Evolutionary conservation across 345 rosid species (phyloP).

Genomic region (Cardamine resedifolia): DNA sequence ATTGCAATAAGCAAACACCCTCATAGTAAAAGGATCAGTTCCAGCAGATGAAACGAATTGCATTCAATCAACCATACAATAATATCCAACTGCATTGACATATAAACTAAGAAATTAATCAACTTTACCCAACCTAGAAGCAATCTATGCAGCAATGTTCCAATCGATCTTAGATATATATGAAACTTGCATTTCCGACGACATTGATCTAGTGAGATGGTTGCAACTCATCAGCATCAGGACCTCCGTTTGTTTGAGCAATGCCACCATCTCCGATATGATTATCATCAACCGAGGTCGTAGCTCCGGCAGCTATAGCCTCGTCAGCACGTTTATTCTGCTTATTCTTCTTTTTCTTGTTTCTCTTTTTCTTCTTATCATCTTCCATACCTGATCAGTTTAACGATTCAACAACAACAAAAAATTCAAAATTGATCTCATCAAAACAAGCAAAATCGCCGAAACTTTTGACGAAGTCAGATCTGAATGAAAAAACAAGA

Average conservation of each 20-base stretch:
- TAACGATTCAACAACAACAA: not conserved
- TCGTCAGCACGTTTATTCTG: no score
- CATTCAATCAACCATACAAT: slow-evolving; percentile 2
- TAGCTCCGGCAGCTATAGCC: slow-evolving; percentile 14
- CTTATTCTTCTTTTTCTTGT: slow-evolving; percentile 65
- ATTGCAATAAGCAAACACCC: not conserved
- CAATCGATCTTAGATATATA: not conserved
- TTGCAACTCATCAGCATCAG: slow-evolving; percentile 21
- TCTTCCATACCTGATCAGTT: slow-evolving; percentile 54
- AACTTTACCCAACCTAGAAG: not conserved
- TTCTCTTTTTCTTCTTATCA: slow-evolving; percentile 63
- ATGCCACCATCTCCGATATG: slow-evolving; percentile 35
- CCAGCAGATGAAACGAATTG: not conserved
- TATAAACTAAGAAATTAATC: not conserved
- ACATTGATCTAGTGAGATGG: slow-evolving; percentile 38
- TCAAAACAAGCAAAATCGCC: no score
- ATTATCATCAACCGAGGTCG: slow-evolving; percentile 30
- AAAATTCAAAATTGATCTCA: not conserved
- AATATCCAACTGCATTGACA: slow-evolving; percentile 9
- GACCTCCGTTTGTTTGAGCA: slow-evolving; percentile 31
- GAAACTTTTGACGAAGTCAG: no score
- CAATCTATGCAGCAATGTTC: not conserved
- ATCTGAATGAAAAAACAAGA: slow-evolving; percentile 14
- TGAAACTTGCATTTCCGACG: slow-evolving; percentile 42
- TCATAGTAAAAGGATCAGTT: not conserved